Evolutionary conservation across 2,329 filamentous ascomycete species (phyloP).

Genomic region (Epichloe sylvatica): DNA sequence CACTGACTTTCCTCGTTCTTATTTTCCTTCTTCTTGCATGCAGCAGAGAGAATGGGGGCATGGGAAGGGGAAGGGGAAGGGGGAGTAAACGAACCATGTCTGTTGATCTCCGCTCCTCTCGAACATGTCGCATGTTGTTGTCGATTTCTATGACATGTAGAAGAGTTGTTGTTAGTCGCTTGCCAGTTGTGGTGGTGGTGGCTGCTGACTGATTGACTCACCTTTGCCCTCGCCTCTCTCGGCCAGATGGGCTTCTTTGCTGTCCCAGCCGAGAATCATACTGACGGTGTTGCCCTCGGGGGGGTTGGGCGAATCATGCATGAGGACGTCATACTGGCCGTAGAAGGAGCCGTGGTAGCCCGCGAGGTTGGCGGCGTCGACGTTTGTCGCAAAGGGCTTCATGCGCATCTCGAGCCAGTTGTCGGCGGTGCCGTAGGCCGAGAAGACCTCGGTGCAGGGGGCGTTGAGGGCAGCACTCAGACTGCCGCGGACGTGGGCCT

Average conservation of each 20-base stretch:
- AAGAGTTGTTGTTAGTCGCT: neutral
- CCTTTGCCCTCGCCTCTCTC: constrained; percentile 19
- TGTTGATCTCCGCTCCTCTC: constrained; percentile 16
- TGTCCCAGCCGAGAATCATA: constrained; percentile 26
- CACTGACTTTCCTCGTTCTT: neutral
- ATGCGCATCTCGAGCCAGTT: constrained; percentile 19
- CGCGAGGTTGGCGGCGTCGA: constrained; percentile 11
- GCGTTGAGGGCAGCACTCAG: constrained; percentile 18
- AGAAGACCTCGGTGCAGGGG: constrained; percentile 26
- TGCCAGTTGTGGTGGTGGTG: neutral
- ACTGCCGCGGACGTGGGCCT: constrained; percentile 10
- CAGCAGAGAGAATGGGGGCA: neutral
- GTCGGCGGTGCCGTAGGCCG: constrained; percentile 19
- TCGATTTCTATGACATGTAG: constrained; percentile 17
- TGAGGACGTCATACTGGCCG: constrained; percentile 20
- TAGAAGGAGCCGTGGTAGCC: constrained; percentile 21
- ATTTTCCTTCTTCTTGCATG: neutral
- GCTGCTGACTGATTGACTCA: constrained; percentile 7
- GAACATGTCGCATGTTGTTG: constrained; percentile 21
- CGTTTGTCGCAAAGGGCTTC: constrained; percentile 14
- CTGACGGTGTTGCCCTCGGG: constrained; percentile 18
- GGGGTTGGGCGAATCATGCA: constrained; percentile 15
- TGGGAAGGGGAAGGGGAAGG: neutral
- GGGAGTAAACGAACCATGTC: constrained; percentile 17
- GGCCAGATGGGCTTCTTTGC: constrained; percentile 23